A percentile compares a stretch with the other conserved stretches of the same genome.
These are phyloP conservation scores for Kalmusia sp. DNA, from an alignment of 2,329 filamentous ascomycete genomes.

Conservation along the genomic window DNA sequence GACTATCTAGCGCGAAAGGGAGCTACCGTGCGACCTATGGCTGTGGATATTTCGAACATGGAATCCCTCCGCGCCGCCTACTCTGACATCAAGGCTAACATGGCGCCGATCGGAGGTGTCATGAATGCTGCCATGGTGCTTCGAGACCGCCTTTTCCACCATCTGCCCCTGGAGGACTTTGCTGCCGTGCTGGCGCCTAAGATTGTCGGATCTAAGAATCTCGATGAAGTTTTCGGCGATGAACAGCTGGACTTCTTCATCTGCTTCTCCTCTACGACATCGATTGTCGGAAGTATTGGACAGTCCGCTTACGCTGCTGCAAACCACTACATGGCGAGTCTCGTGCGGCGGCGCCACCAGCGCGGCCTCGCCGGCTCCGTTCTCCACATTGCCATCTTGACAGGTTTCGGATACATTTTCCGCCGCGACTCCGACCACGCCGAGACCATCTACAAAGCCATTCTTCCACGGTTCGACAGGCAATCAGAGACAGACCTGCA, in stretches of 20 bases:
- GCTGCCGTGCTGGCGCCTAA: constrained; percentile 13
- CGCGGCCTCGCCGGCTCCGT: background rate
- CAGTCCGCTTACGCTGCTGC: constrained; percentile 24
- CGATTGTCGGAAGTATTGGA: constrained; percentile 15
- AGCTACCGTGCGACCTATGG: constrained; percentile 9
- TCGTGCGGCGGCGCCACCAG: constrained; percentile 41
- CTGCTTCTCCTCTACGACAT: constrained; percentile 17
- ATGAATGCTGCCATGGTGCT: too few species aligned
- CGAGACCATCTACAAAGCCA: background rate
- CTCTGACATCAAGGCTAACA: too few species aligned
- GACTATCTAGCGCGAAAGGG: background rate
- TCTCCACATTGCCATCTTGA: background rate
- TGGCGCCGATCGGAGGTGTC: too few species aligned
- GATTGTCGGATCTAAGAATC: constrained; percentile 17
- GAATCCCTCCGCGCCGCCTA: background rate
- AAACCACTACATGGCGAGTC: constrained; percentile 48
- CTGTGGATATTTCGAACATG: constrained; percentile 16
- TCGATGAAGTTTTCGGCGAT: constrained; percentile 21
- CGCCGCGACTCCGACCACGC: background rate
- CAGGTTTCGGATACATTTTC: background rate
- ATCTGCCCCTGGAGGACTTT: background rate
- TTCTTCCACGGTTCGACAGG: constrained; percentile 5
- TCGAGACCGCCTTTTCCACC: background rate
- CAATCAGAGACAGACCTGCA: constrained; percentile 22
- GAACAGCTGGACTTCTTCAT: constrained; percentile 29